These are phyloP conservation scores for Dactylella cylindrospora DNA, from an alignment of 2,329 filamentous ascomycete genomes.

Conservation along the genomic window DNA sequence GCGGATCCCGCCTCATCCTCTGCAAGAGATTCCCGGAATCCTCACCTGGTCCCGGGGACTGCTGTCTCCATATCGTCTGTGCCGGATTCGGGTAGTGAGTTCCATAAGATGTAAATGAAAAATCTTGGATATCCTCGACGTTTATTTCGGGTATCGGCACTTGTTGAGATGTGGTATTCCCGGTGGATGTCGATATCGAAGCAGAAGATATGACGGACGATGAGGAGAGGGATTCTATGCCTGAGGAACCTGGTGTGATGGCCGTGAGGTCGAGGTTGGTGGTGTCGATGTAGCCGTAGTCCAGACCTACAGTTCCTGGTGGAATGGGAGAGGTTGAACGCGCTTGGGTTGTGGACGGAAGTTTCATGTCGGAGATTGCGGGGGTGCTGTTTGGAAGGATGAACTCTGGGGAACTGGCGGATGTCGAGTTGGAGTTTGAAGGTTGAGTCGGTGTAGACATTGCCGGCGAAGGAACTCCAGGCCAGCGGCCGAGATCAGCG, in stretches of 20 bases:
- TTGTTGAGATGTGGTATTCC: not conserved
- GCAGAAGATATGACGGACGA: too few relatives aligned
- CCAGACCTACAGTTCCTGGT: too few relatives aligned
- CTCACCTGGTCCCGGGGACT: not conserved
- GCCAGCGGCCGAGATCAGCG: constrained; percentile 4
- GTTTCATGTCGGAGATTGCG: not conserved
- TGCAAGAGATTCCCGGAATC: constrained; percentile 11
- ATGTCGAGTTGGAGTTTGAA: constrained; percentile 8
- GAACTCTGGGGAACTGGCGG: constrained; percentile 25
- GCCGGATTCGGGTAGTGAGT: constrained; percentile 25
- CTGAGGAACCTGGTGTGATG: too few relatives aligned
- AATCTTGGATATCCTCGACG: constrained; percentile 24
- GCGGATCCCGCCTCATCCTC: constrained; percentile 16
- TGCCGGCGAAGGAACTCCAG: constrained; percentile 23
- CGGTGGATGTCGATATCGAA: constrained; percentile 6
- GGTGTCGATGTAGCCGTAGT: constrained; percentile 24
- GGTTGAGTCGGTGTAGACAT: constrained; percentile 10
- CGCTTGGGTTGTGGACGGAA: not conserved
- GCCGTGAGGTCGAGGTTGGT: constrained; percentile 7
- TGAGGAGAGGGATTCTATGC: too few relatives aligned
- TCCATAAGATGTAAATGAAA: constrained; percentile 26
- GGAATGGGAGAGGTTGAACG: constrained; percentile 4
- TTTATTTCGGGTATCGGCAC: not conserved
- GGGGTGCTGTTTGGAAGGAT: constrained; percentile 4
- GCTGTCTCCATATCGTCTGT: constrained; percentile 9